Evolutionary conservation across 805 yeast genomes (phyloP).

Genomic region (Tetrapisispora nanseiensis): DNA sequence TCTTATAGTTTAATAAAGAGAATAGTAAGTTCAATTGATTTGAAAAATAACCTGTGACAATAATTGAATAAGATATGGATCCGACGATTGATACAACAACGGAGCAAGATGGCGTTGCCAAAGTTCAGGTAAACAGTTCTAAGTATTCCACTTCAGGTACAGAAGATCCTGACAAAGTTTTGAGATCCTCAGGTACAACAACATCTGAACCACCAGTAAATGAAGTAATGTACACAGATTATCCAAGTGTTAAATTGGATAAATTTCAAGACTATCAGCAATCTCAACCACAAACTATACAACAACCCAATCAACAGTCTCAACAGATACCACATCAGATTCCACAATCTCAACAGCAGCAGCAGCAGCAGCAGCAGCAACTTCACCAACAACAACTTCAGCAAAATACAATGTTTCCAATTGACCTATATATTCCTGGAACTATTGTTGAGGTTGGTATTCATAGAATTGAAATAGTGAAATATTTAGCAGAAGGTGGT

Average conservation of each 20-base stretch:
- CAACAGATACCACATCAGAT: not conserved
- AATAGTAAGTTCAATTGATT: no score
- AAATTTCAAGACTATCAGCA: conserved; percentile 7
- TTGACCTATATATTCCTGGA: conserved; percentile 31
- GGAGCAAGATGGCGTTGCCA: not conserved
- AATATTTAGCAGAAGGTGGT: conserved; percentile 64
- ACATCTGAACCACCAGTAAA: not conserved
- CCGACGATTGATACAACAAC: not conserved
- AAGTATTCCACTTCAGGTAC: not conserved
- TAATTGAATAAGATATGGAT: not conserved
- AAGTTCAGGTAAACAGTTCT: not conserved
- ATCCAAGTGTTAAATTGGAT: conserved; percentile 13
- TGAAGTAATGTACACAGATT: not conserved
- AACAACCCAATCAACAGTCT: not conserved
- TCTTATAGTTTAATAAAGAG: no score
- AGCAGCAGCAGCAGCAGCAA: not conserved
- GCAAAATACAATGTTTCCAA: not conserved
- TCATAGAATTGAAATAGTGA: conserved; percentile 43
- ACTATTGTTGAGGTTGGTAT: conserved; percentile 51
- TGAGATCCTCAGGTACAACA: not conserved
- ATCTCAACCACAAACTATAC: not conserved
- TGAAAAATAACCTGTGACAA: no score
- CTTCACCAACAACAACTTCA: conserved; percentile 1
- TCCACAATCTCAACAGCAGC: not conserved
- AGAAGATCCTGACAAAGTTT: not conserved